phyloP scores from a whole-genome alignment of 2,329 filamentous ascomycete species.

The Calonectria pseudoreteaudii region DNA sequence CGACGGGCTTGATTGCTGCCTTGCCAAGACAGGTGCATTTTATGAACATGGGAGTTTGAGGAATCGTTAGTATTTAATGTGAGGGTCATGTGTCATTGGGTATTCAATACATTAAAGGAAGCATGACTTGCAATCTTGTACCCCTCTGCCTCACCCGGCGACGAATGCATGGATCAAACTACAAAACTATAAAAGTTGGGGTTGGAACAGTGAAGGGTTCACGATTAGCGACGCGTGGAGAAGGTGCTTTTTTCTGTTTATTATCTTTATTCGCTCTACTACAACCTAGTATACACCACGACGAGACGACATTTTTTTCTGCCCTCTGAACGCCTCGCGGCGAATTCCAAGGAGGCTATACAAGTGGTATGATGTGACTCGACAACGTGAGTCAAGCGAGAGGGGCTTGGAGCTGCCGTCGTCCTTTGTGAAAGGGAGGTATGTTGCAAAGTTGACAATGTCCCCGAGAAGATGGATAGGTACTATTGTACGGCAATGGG shows the following conservation, averaged over 20 bases:
- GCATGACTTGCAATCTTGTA: conserved; percentile 29
- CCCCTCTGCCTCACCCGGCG: conserved; percentile 26
- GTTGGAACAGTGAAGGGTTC: conserved; percentile 21
- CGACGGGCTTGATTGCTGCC: conserved; percentile 54
- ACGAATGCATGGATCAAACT: conserved; percentile 32
- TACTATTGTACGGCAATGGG: conserved; percentile 10
- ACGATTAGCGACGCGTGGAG: conserved; percentile 22
- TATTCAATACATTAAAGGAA: conserved; percentile 35
- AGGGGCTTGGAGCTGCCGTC: conserved; percentile 26
- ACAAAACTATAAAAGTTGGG: conserved; percentile 12
- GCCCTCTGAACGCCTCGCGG: conserved; percentile 26
- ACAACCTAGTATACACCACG: conserved; percentile 32
- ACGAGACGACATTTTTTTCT: conserved; percentile 31
- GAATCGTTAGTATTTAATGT: conserved; percentile 38
- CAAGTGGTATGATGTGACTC: conserved; percentile 28
- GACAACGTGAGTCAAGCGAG: conserved; percentile 26
- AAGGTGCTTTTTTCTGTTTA: conserved; percentile 22
- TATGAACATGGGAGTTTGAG: conserved; percentile 41
- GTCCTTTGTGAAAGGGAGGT: conserved; percentile 32
- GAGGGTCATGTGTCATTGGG: conserved; percentile 39
- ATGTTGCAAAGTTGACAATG: conserved; percentile 38
- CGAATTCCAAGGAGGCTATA: conserved; percentile 31
- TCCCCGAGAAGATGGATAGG: conserved; percentile 25
- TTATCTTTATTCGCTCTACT: conserved; percentile 32
- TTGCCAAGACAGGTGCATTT: conserved; percentile 21